Percentiles rank a stretch among this genome's conserved stretches.
Conservation (phyloP, 106 monocot species). For the Posidonia australis region DNA sequence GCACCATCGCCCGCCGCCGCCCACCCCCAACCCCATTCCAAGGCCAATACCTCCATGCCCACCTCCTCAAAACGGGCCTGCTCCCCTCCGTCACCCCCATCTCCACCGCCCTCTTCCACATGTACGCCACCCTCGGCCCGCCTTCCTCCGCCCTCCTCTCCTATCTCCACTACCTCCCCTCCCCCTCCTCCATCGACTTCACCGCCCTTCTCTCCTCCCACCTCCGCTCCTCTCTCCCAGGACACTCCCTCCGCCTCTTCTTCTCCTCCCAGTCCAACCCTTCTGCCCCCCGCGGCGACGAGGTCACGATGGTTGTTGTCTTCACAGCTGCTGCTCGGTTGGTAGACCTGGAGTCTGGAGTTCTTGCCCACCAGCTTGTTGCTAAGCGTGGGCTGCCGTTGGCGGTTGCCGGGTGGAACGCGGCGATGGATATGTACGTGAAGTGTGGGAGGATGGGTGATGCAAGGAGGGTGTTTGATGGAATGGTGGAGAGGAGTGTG, state of each 20-base stretch:
- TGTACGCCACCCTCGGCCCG: conserved; percentile 1
- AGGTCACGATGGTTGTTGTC: conserved; percentile 1
- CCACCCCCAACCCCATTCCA: neutral
- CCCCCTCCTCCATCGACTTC: neutral
- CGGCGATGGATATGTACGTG: conserved; percentile 37
- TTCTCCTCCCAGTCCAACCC: neutral
- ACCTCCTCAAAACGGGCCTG: conserved; percentile 3
- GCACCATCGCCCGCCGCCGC: neutral
- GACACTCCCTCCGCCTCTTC: neutral
- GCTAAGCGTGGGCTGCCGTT: neutral
- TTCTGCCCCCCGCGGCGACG: neutral
- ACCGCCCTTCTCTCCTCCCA: conserved; percentile 4
- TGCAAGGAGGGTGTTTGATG: conserved; percentile 38
- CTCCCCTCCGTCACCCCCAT: neutral
- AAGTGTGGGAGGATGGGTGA: conserved; percentile 41
- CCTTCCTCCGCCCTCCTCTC: conserved; percentile 4
- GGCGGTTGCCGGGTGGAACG: conserved; percentile 12
- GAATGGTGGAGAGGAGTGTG: conserved; percentile 24
- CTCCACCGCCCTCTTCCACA: conserved; percentile 7
- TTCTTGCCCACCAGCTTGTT: neutral
- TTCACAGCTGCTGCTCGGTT: neutral
- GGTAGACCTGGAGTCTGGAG: neutral
- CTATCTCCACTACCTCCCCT: neutral
- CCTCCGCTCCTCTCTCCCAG: neutral
- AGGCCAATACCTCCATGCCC: conserved; percentile 1